Evolutionary conservation across 208 protist species (phyloP).

Genomic region (Lotmaria passim): DNA sequence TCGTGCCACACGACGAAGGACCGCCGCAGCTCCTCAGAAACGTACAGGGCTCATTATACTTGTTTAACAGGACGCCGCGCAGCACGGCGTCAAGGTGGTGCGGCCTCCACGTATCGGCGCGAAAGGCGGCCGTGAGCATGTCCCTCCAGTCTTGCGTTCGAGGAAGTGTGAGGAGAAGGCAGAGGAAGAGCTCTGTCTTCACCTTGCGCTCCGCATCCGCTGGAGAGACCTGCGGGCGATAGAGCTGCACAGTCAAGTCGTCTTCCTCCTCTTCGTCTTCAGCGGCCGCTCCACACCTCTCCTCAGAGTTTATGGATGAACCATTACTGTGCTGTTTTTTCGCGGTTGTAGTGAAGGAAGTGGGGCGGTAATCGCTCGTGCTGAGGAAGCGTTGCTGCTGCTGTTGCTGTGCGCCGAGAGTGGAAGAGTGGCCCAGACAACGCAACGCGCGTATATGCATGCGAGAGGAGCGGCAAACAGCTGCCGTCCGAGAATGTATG

Average conservation of each 20-base stretch:
- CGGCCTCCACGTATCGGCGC: constrained; percentile 45
- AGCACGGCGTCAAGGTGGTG: constrained; percentile 61
- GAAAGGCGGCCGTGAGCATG: constrained; percentile 64
- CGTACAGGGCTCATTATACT: constrained; percentile 28
- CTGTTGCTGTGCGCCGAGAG: no score
- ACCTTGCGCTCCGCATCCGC: constrained; percentile 19
- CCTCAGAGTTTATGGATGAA: not conserved
- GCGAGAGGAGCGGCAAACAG: not conserved
- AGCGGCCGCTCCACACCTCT: no score
- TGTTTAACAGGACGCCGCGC: constrained; percentile 41
- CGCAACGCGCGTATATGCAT: not conserved
- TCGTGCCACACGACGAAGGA: not conserved
- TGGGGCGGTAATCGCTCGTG: not conserved
- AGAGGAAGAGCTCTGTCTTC: constrained; percentile 49
- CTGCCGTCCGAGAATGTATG: not conserved
- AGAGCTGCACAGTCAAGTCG: constrained; percentile 15
- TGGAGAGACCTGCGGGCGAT: constrained; percentile 11
- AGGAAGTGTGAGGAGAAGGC: constrained; percentile 46
- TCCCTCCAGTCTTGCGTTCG: constrained; percentile 66
- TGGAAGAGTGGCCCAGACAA: not conserved
- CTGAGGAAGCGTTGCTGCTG: not conserved
- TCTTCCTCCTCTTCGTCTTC: constrained; percentile 14
- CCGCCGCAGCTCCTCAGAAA: constrained; percentile 12
- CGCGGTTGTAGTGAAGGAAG: not conserved
- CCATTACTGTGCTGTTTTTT: no score